Percentiles rank a stretch among this genome's conserved stretches.
Evolutionary conservation across 805 yeast species (phyloP).

Genomic region (Yarrowia yakushimensis): DNA sequence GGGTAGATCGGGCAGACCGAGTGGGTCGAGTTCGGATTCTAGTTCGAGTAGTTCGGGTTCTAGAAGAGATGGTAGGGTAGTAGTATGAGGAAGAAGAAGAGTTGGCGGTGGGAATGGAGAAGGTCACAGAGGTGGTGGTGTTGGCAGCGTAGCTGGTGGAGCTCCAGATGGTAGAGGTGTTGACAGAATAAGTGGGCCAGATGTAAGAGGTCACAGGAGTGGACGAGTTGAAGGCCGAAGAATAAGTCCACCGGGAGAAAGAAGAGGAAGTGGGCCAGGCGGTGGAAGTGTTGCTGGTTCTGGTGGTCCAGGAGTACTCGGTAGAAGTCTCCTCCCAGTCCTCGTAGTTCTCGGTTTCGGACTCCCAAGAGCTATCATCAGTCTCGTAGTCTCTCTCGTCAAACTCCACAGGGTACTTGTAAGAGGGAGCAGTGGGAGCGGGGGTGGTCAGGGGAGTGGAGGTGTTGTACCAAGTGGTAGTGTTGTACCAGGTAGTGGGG

Average conservation of each 20-base stretch:
- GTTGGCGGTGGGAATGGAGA: background rate
- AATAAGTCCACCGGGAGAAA: background rate
- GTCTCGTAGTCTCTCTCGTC: slow-evolving; percentile 13
- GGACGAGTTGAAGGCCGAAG: background rate
- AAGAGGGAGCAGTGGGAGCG: background rate
- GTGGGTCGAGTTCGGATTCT: background rate
- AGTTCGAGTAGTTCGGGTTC: too few species aligned
- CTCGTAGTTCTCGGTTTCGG: background rate
- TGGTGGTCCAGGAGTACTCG: background rate
- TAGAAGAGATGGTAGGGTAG: background rate
- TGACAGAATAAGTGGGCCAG: background rate
- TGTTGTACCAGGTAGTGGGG: background rate
- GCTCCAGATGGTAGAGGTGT: background rate
- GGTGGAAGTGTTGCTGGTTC: background rate
- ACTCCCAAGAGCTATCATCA: background rate
- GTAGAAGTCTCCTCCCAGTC: background rate
- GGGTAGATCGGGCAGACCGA: background rate
- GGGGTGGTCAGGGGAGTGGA: slow-evolving; percentile 1
- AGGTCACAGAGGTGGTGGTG: background rate
- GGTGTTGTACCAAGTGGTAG: background rate
- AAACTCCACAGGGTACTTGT: background rate
- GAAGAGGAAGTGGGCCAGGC: background rate
- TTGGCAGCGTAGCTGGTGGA: background rate
- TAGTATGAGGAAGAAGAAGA: background rate
- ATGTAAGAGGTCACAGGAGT: slow-evolving; percentile 11